These are phyloP conservation scores for Plasmodium fragile DNA, from an alignment of 169 alveolate species.

Conservation along the genomic window DNA sequence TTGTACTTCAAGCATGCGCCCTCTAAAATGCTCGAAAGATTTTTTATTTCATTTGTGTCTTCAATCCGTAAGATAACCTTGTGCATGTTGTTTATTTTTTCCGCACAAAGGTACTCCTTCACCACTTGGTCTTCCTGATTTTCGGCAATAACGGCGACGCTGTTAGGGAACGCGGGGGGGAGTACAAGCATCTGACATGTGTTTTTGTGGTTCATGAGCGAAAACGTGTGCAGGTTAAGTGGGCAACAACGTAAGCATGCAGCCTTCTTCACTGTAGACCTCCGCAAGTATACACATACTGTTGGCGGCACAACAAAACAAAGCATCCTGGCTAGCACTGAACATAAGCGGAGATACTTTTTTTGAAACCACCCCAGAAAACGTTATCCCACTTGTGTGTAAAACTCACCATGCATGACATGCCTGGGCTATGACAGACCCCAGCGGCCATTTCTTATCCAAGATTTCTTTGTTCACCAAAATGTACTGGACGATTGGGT, in stretches of 20 bases:
- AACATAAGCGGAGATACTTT: not conserved
- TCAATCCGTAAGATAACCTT: conserved; percentile 77
- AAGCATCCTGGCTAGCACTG: not conserved
- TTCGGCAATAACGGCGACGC: conserved; percentile 78
- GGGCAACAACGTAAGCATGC: not conserved
- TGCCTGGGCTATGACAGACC: conserved; percentile 82
- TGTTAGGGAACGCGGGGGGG: not conserved
- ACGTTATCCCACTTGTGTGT: not conserved
- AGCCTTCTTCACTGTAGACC: not conserved
- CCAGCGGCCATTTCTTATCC: conserved; percentile 80
- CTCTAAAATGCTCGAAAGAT: conserved; percentile 66
- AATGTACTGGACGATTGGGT: conserved; percentile 53
- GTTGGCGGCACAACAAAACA: not conserved
- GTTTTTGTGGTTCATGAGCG: not conserved
- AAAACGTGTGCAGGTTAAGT: not conserved
- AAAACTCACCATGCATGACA: conserved; percentile 82
- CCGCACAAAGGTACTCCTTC: conserved; percentile 71
- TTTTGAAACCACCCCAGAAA: not conserved
- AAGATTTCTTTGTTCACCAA: conserved; percentile 75
- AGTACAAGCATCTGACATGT: not conserved
- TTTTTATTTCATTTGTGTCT: conserved; percentile 49
- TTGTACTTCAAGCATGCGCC: conserved; percentile 52
- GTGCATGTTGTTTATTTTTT: conserved; percentile 78
- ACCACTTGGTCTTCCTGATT: conserved; percentile 68
- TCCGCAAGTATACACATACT: not conserved